A percentile compares a stretch with the other conserved stretches of the same genome.
Conservation (phyloP, 192 early-diverging fungal genomes). For the Bifiguratus adelaidae region DNA sequence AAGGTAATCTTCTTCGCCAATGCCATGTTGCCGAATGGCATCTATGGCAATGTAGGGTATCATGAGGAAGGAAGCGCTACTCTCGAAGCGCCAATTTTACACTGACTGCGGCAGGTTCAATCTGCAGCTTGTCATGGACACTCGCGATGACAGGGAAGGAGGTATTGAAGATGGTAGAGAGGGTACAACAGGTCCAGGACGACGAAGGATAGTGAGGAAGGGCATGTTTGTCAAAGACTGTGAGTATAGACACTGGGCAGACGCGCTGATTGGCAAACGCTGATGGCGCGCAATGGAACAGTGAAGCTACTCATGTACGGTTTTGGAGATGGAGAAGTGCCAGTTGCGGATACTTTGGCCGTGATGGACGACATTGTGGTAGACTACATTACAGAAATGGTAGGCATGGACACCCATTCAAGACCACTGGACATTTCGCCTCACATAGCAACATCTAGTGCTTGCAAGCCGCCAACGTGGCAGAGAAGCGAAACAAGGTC, state of each 20-base stretch:
- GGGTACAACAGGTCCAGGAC: conserved; percentile 16
- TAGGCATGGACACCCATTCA: conserved; percentile 17
- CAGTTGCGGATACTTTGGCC: conserved; percentile 63
- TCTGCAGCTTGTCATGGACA: not conserved
- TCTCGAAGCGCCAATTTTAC: too few species aligned
- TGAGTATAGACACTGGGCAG: conserved; percentile 4
- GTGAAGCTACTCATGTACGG: conserved; percentile 77
- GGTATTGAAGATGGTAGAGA: conserved; percentile 9
- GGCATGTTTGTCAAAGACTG: conserved; percentile 28
- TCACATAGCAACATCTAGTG: conserved; percentile 20
- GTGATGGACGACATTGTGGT: conserved; percentile 75
- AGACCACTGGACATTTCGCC: not conserved
- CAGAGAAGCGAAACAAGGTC: conserved; percentile 46
- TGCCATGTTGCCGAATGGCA: too few species aligned
- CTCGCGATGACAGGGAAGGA: not conserved
- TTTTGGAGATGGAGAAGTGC: conserved; percentile 72
- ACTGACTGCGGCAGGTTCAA: too few species aligned
- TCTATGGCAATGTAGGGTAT: too few species aligned
- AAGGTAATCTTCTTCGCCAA: too few species aligned
- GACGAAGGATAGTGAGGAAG: conserved; percentile 24
- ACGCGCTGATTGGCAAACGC: too few species aligned
- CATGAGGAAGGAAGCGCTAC: too few species aligned
- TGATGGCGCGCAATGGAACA: too few species aligned
- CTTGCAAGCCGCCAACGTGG: conserved; percentile 35
- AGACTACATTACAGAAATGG: conserved; percentile 70